Evolutionary conservation across 1,284 basidiomycete species (phyloP).

Genomic region (Cutaneotrichosporon daszewskae): DNA sequence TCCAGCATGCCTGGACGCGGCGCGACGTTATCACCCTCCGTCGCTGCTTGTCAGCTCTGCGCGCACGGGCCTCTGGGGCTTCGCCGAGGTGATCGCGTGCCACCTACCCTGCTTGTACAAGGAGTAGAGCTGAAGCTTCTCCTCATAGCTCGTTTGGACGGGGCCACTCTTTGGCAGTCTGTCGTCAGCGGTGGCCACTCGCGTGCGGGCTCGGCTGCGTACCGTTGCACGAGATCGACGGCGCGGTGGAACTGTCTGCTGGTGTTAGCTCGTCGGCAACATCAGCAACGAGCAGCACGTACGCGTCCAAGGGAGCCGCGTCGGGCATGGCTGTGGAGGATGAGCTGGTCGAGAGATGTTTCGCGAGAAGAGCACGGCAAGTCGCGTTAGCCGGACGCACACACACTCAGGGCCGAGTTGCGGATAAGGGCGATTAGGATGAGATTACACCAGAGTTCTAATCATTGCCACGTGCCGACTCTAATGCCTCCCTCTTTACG

Average conservation of each 20-base stretch:
- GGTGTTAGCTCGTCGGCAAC: slow-evolving; percentile 2
- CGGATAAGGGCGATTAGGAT: not conserved
- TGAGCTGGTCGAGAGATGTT: not conserved
- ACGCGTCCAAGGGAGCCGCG: slow-evolving; percentile 26
- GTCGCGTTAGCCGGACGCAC: not conserved
- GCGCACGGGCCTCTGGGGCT: not conserved
- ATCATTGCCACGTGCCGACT: too few species aligned
- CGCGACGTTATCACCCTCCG: slow-evolving; percentile 38
- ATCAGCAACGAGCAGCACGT: slow-evolving; percentile 4
- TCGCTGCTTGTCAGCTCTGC: slow-evolving; percentile 23
- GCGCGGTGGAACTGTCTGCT: slow-evolving; percentile 78
- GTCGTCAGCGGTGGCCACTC: slow-evolving; percentile 3
- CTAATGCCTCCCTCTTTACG: too few species aligned
- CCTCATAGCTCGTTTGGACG: slow-evolving; percentile 94
- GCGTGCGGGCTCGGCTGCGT: not conserved
- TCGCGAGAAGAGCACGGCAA: not conserved
- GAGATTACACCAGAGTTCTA: too few species aligned
- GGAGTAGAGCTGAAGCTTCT: slow-evolving; percentile 93
- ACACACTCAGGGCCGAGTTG: not conserved
- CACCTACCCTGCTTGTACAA: slow-evolving; percentile 83
- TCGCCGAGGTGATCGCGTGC: not conserved
- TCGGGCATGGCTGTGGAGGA: slow-evolving; percentile 5
- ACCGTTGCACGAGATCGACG: slow-evolving; percentile 81
- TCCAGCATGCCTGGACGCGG: slow-evolving; percentile 50
- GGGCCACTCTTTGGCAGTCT: slow-evolving; percentile 85